A percentile compares a stretch with the other conserved stretches of the same genome.
Evolutionary conservation across 2,329 filamentous ascomycete genomes (phyloP).

Genomic region (Phoma sp.): DNA sequence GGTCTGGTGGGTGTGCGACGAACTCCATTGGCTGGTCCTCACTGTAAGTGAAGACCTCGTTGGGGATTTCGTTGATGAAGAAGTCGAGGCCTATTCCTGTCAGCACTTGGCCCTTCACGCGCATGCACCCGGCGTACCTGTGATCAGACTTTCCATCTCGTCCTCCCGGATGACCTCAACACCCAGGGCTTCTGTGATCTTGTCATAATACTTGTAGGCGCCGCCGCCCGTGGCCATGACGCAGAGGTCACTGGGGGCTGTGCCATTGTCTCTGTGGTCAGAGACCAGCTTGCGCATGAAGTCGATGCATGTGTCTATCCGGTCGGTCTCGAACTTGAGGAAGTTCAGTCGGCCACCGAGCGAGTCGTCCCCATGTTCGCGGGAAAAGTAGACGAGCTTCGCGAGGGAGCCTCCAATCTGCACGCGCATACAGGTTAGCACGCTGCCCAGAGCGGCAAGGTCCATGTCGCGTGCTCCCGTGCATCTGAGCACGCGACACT

Average conservation of each 20-base stretch:
- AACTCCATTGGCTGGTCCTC: conserved; percentile 86
- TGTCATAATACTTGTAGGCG: conserved; percentile 96
- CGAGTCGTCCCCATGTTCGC: conserved; percentile 78
- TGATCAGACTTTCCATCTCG: conserved; percentile 98
- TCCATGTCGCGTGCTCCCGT: conserved; percentile 21
- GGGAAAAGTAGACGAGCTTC: conserved; percentile 97
- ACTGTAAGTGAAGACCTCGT: conserved; percentile 96
- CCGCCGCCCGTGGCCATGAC: conserved; percentile 97
- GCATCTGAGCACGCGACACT: conserved; percentile 19
- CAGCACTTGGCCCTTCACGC: background rate
- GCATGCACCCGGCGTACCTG: conserved; percentile 62
- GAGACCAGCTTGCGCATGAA: conserved; percentile 87
- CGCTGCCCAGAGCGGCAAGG: conserved; percentile 1
- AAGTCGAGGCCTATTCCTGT: conserved; percentile 79
- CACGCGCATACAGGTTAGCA: conserved; percentile 24
- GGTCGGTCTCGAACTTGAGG: conserved; percentile 93
- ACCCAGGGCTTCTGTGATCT: conserved; percentile 79
- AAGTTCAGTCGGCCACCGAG: conserved; percentile 93
- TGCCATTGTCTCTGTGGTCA: conserved; percentile 80
- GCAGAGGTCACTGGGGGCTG: conserved; percentile 73
- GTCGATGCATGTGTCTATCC: conserved; percentile 89
- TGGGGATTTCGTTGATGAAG: conserved; percentile 97
- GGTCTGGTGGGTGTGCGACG: conserved; percentile 71
- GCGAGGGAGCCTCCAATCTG: conserved; percentile 95
- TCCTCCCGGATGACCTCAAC: conserved; percentile 92